A percentile compares a stretch with the other conserved stretches of the same genome.
Conservation (phyloP, 768 basidiomycete genomes). For the Tylopilus felleus region DNA sequence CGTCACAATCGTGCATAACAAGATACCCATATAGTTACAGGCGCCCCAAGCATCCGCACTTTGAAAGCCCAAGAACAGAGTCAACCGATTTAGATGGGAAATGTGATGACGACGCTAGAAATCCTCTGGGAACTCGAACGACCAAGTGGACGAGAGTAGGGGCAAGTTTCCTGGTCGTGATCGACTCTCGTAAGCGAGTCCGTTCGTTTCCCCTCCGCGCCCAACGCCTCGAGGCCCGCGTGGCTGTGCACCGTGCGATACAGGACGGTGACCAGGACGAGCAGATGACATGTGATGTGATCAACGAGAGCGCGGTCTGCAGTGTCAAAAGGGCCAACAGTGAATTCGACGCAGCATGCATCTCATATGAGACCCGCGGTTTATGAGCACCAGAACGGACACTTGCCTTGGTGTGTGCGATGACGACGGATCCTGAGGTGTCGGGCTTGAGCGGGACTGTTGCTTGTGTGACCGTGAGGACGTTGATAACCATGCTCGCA, state of each 20-base stretch:
- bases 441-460: neutral
- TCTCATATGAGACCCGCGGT: too few species aligned
- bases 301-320: neutral
- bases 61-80: too few species aligned
- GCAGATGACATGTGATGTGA: neutral
- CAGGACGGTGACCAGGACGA: neutral
- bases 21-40: too few species aligned
- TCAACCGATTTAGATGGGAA: too few species aligned
- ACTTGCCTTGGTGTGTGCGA: slow-evolving; percentile 3
- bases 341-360: too few species aligned
- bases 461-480: neutral
- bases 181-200: neutral
- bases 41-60: too few species aligned
- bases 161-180: neutral
- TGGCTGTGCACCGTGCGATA: neutral
- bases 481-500: neutral
- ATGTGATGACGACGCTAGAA: too few species aligned
- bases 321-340: too few species aligned
- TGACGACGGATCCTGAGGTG: neutral
- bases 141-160: too few species aligned
- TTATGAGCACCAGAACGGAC: neutral
- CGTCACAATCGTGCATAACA: too few species aligned
- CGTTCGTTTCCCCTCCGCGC: neutral
- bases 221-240: neutral
- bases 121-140: neutral